Conservation (phyloP, 2,329 filamentous ascomycete species). For the Penicillium sp. region DNA sequence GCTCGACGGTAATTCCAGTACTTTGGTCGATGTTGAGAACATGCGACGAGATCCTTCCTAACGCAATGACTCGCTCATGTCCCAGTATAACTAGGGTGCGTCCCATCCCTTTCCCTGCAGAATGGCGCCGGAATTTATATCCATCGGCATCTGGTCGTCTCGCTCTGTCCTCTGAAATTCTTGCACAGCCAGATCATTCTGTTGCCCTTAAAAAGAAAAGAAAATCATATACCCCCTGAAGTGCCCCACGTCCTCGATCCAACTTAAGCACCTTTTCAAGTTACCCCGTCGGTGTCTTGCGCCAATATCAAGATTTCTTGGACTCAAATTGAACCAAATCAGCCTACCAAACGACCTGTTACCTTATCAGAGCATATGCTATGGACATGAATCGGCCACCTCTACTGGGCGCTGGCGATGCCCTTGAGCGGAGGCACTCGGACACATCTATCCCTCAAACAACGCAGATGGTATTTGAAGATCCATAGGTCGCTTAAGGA, state of each 20-base stretch:
- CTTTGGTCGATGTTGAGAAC: neutral
- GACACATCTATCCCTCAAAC: conserved; percentile 21
- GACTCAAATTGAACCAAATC: neutral
- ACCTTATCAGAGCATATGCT: neutral
- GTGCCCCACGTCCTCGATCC: neutral
- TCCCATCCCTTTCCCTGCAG: conserved; percentile 1
- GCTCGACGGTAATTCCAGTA: neutral
- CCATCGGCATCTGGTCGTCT: conserved; percentile 7
- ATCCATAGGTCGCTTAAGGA: neutral
- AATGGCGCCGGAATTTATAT: conserved; percentile 13
- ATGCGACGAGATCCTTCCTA: neutral
- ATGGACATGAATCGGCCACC: conserved; percentile 24
- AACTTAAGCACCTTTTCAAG: neutral
- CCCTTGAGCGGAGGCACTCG: conserved; percentile 25
- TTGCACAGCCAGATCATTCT: neutral
- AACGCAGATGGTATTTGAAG: conserved; percentile 17
- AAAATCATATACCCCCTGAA: conserved; percentile 1
- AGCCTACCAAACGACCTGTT: neutral
- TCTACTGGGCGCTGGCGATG: conserved; percentile 13
- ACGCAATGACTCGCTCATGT: neutral
- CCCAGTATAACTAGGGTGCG: conserved; percentile 3
- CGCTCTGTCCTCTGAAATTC: neutral
- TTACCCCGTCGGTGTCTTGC: neutral
- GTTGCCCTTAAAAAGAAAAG: neutral
- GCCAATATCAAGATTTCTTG: neutral